Evolutionary conservation across 2,329 filamentous ascomycete genomes (phyloP).

Genomic region (Diaporthe sp.): DNA sequence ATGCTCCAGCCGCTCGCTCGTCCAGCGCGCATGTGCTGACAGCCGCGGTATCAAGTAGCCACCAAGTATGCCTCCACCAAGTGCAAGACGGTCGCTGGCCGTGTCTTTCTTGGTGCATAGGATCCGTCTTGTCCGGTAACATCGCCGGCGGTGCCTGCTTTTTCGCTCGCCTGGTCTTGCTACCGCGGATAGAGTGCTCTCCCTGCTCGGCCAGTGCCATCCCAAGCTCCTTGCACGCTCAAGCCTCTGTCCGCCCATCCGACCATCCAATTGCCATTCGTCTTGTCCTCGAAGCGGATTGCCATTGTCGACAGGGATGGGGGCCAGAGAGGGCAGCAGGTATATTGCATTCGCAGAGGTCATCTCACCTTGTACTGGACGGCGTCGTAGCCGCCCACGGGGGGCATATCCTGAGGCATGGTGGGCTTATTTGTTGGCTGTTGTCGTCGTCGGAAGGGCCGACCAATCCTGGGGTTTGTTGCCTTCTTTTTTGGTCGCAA

Average conservation of each 20-base stretch:
- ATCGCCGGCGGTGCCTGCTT: not conserved
- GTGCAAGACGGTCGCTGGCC: not conserved
- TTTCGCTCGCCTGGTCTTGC: not conserved
- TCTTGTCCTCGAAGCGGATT: not conserved
- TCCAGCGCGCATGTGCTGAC: not conserved
- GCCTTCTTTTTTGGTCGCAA: not conserved
- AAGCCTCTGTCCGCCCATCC: not conserved
- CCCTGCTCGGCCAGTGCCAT: too few species aligned
- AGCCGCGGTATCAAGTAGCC: not conserved
- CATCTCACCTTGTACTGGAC: slow-evolving; percentile 92
- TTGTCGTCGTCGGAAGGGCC: slow-evolving; percentile 15
- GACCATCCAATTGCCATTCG: not conserved
- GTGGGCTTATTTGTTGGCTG: slow-evolving; percentile 53
- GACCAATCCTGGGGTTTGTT: not conserved
- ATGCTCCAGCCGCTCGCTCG: not conserved
- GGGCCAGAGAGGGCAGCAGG: too few species aligned
- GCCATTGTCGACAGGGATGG: not conserved
- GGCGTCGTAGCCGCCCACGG: slow-evolving; percentile 91
- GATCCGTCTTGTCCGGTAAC: not conserved
- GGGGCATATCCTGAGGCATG: slow-evolving; percentile 99
- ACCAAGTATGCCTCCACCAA: not conserved
- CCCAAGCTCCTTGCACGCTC: not conserved
- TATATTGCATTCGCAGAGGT: not conserved
- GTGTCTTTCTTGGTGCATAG: not conserved
- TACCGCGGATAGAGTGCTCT: not conserved